Percentiles rank a stretch among this genome's conserved stretches.
phyloP scores from a whole-genome alignment of 495 filamentous ascomycete genomes.

The Penicillium maclennaniae region DNA sequence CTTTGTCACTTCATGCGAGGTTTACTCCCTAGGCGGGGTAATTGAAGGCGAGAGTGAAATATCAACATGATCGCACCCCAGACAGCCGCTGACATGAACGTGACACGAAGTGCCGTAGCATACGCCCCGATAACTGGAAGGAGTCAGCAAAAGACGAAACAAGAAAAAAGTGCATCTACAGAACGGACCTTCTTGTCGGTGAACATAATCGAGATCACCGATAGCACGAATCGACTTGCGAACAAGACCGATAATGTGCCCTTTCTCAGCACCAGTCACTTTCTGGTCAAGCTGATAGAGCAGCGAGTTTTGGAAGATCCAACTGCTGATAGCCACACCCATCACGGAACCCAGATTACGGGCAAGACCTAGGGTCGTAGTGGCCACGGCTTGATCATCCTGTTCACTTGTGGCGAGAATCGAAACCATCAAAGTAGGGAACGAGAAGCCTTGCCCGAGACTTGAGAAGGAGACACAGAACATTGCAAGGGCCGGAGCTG shows the following conservation, averaged over 20 bases:
- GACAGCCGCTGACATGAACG: slow-evolving; percentile 49
- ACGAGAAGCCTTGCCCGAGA: slow-evolving; percentile 62
- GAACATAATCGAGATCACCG: slow-evolving; percentile 42
- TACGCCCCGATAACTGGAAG: slow-evolving; percentile 54
- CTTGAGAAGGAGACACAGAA: slow-evolving; percentile 57
- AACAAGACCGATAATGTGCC: slow-evolving; percentile 47
- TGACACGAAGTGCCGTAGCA: slow-evolving; percentile 51
- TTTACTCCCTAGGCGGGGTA: slow-evolving; percentile 52
- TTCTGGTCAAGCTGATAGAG: slow-evolving; percentile 52
- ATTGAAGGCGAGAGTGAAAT: slow-evolving; percentile 46
- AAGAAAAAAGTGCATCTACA: neutral
- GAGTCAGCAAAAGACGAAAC: neutral
- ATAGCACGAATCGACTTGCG: slow-evolving; percentile 54
- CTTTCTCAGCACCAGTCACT: slow-evolving; percentile 53
- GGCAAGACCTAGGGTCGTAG: slow-evolving; percentile 65
- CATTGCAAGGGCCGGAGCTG: slow-evolving; percentile 57
- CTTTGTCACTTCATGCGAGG: slow-evolving; percentile 1
- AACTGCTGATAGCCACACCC: slow-evolving; percentile 65
- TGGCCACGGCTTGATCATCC: slow-evolving; percentile 72
- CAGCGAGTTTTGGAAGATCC: slow-evolving; percentile 72
- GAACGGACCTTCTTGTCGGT: slow-evolving; percentile 48
- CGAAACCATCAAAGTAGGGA: slow-evolving; percentile 62
- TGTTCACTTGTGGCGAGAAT: slow-evolving; percentile 64
- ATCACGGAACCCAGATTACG: slow-evolving; percentile 66
- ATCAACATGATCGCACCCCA: slow-evolving; percentile 47